Evolutionary conservation across 2,329 filamentous ascomycete species (phyloP), one percentile per base, ranked within the genome.

Genomic region (Ascochyta lentis): DNA sequence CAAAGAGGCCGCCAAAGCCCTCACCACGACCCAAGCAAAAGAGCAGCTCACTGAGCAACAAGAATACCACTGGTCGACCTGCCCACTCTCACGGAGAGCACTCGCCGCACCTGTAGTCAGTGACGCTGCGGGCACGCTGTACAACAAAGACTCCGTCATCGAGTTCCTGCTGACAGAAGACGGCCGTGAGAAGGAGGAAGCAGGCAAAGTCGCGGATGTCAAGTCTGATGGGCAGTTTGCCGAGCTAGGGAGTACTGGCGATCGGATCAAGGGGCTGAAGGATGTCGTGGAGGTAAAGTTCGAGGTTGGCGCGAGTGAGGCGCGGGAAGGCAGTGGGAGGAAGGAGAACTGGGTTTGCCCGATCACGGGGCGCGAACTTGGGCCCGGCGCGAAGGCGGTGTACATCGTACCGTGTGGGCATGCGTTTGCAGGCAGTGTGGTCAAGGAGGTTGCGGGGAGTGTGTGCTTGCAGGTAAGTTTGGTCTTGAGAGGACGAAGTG

Each of bases 381-480:
- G 95, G 0, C 87, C 92, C 0, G 82, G 83, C 5, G 87, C 89
- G 15, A 94, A 89, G 75, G 84, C 92, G 0, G 91, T 96, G 1
- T 99, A 98, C 68, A 69, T 99, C 3, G 91, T 98, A 4, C 95
- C 95, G 0, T 99, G 95, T 69, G 96, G 95, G 0, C 96, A 99
- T 79, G 93, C 91, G 0, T 98, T 98, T 76, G 89, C 91, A 0
- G 92, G 96, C 58, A 86, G 87, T 49, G 92, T 92, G 7, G 88
- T 98, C 63, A 90, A 88, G 64, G 90, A 95, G 76, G 86, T 96
- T n/a, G 81, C 82, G 23, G 83, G 79, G 2, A 88, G 90, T 61
- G 81, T 79, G 60, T 89, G 86, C 64, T 70, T 86, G 58, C 78
- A 83, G 76, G 82, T 83, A 67, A 50, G 79, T 66, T n/a, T 22